phyloP scores from a whole-genome alignment of 75 land plant species.

The Selaginella moellendorffii region DNA sequence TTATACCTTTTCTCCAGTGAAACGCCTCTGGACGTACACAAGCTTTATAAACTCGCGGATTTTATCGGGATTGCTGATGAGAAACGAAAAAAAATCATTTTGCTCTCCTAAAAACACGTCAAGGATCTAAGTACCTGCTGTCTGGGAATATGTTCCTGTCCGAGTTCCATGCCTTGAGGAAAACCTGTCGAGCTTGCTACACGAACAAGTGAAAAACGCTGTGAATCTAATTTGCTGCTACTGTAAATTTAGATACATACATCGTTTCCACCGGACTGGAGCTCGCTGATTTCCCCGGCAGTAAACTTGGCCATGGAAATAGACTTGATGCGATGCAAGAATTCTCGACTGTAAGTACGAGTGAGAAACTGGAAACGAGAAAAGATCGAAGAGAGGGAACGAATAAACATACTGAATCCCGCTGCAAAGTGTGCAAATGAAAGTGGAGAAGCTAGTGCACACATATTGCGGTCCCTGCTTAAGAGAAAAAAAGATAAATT shows the following conservation, averaged over 20 bases:
- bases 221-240: too few relatives aligned
- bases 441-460: constrained; percentile 86
- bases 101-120: not conserved
- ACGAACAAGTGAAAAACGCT: not conserved
- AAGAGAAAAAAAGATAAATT: too few relatives aligned
- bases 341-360: constrained; percentile 94
- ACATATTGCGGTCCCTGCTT: constrained; percentile 93
- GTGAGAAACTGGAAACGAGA: not conserved
- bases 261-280: constrained; percentile 90
- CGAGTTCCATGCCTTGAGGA: constrained; percentile 67
- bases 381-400: not conserved
- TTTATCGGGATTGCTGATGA: constrained; percentile 51
- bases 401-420: constrained; percentile 77
- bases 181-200: constrained; percentile 62
- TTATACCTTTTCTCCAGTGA: constrained; percentile 40
- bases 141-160: constrained; percentile 63
- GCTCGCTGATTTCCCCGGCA: constrained; percentile 58
- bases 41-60: constrained; percentile 80
- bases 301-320: constrained; percentile 95
- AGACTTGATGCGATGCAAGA: constrained; percentile 96
- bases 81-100: too few relatives aligned
- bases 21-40: constrained; percentile 85
- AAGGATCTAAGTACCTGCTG: constrained; percentile 87
- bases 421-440: constrained; percentile 91
- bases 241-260: constrained; percentile 26